Percentiles rank a stretch among this genome's conserved stretches.
phyloP scores from a whole-genome alignment of 306 rosid genomes.

The Prunus dulcis region DNA sequence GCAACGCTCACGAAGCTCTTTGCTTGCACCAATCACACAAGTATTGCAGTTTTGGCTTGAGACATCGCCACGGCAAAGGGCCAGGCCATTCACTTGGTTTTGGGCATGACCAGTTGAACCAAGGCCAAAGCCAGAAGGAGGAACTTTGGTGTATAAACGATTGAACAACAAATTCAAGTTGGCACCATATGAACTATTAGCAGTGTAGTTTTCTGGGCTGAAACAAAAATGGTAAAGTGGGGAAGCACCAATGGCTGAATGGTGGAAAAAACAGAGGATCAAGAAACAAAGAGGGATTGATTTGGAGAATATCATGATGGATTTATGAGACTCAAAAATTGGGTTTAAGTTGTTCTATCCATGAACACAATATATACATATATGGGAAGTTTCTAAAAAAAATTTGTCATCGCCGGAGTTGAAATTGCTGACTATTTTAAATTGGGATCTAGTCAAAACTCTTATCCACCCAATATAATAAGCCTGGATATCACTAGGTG shows the following conservation, averaged over 20 bases:
- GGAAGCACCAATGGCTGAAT: slow-evolving; percentile 34
- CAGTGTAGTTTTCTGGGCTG: slow-evolving; percentile 40
- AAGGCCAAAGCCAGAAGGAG: slow-evolving; percentile 30
- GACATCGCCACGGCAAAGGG: slow-evolving; percentile 43
- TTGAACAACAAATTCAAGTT: slow-evolving; percentile 20
- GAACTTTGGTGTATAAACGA: slow-evolving; percentile 20
- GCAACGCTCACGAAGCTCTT: slow-evolving; percentile 24
- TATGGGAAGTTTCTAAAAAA: neutral
- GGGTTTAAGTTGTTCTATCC: neutral
- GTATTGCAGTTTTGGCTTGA: slow-evolving; percentile 19
- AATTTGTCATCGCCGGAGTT: neutral
- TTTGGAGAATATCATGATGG: slow-evolving; percentile 18
- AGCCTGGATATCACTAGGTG: no score
- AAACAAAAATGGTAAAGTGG: slow-evolving; percentile 55
- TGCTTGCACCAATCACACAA: slow-evolving; percentile 21
- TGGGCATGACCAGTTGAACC: slow-evolving; percentile 14
- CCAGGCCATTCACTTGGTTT: slow-evolving; percentile 31
- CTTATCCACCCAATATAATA: neutral
- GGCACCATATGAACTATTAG: slow-evolving; percentile 23
- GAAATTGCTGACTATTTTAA: slow-evolving; percentile 17
- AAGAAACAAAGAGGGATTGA: slow-evolving; percentile 14
- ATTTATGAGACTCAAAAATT: neutral
- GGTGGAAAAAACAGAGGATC: slow-evolving; percentile 23
- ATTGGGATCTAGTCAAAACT: neutral
- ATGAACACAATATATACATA: neutral